A percentile compares a stretch with the other conserved stretches of the same genome.
Conservation (phyloP, 768 basidiomycete genomes). For the Tulasnella calospora region DNA sequence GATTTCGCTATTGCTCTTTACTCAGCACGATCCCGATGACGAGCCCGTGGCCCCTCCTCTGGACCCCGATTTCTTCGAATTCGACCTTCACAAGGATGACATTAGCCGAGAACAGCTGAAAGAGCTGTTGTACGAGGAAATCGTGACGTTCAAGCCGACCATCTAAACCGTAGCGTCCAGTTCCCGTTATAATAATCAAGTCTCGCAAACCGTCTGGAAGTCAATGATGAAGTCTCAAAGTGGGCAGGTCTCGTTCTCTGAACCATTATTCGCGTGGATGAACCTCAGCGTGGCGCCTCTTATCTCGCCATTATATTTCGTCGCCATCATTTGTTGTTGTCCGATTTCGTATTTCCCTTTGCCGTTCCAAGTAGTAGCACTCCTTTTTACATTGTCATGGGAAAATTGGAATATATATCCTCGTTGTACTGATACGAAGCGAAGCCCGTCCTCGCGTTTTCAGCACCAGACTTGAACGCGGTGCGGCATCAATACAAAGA, state of each 20-base stretch:
- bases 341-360: not conserved
- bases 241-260: not conserved
- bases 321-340: not conserved
- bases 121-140: slow-evolving; percentile 89
- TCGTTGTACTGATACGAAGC: not conserved
- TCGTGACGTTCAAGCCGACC: slow-evolving; percentile 77
- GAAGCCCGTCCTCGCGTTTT: not conserved
- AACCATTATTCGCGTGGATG: not conserved
- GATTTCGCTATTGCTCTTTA: slow-evolving; percentile 24
- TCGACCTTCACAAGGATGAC: slow-evolving; percentile 94
- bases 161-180: slow-evolving; percentile 39
- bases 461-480: no score
- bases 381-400: not conserved
- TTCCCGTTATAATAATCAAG: not conserved
- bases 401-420: not conserved
- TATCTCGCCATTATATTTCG: not conserved
- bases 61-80: slow-evolving; percentile 94
- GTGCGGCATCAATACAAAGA: no score
- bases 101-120: slow-evolving; percentile 95
- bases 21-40: slow-evolving; percentile 88
- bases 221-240: not conserved
- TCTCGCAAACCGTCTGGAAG: not conserved
- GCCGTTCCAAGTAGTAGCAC: not conserved
- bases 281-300: not conserved
- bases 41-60: slow-evolving; percentile 95